Percentiles rank a stretch among this genome's conserved stretches.
Evolutionary conservation across 768 basidiomycete genomes (phyloP).

Genomic region (Asterophora parasitica): DNA sequence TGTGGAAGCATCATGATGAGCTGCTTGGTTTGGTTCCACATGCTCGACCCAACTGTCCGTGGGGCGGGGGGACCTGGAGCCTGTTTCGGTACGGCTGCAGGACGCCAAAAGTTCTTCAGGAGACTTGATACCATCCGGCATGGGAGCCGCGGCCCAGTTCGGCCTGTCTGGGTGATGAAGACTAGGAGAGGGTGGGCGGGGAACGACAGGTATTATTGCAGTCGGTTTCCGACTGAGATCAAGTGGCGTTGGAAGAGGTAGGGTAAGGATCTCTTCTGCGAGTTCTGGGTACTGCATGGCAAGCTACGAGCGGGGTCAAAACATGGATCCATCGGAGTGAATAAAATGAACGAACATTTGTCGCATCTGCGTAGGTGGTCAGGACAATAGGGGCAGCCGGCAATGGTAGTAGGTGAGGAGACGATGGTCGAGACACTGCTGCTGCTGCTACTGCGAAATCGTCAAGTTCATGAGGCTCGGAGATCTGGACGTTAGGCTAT

Average conservation of each 20-base stretch:
- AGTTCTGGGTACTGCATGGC: constrained; percentile 29
- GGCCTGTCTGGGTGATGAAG: constrained; percentile 13
- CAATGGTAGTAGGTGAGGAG: not conserved
- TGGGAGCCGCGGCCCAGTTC: constrained; percentile 13
- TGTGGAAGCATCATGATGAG: not conserved
- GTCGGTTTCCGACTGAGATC: not conserved
- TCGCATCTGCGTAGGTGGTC: constrained; percentile 35
- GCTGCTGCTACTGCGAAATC: not conserved
- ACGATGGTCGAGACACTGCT: not conserved
- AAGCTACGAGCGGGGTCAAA: constrained; percentile 20
- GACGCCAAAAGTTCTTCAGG: not conserved
- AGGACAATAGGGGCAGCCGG: constrained; percentile 15
- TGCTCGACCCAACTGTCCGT: not conserved
- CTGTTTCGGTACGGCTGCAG: not conserved
- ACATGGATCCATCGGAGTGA: not conserved
- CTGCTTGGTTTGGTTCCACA: not conserved
- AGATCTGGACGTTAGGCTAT: not conserved
- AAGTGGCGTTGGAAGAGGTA: constrained; percentile 21
- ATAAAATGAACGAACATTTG: constrained; percentile 26
- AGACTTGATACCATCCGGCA: not conserved
- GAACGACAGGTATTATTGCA: not conserved
- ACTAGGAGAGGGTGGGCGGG: constrained; percentile 1
- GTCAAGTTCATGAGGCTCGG: not conserved
- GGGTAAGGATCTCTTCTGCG: constrained; percentile 27
- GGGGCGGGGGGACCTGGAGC: constrained; percentile 1